Percentiles rank a stretch among this genome's conserved stretches.
phyloP scores from a whole-genome alignment of 768 basidiomycete genomes.

The Erythrobasidium yunnanense region DNA sequence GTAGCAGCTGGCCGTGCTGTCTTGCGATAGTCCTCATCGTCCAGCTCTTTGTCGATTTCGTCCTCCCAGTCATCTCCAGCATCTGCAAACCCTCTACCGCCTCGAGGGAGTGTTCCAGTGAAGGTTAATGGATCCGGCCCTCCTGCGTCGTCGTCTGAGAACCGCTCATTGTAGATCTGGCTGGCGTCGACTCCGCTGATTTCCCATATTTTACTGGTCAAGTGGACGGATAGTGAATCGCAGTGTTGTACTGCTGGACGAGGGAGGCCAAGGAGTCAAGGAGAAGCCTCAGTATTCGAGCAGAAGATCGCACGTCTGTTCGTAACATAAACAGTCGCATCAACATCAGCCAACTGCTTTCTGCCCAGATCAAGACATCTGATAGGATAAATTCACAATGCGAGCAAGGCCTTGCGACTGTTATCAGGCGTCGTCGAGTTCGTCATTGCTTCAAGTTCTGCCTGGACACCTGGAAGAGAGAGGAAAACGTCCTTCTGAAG shows the following conservation, averaged over 20 bases:
- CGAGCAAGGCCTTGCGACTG: too few relatives aligned
- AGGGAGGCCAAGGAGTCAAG: too few relatives aligned
- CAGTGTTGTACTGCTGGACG: too few relatives aligned
- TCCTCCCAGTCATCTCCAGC: constrained; percentile 80
- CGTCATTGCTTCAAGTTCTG: not conserved
- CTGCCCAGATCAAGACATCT: too few relatives aligned
- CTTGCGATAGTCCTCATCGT: constrained; percentile 39
- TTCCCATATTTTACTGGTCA: too few relatives aligned
- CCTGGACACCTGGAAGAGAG: not conserved
- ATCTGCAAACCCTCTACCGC: constrained; percentile 44
- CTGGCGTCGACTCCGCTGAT: constrained; percentile 32
- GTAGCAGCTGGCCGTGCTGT: constrained; percentile 8
- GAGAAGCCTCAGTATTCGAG: too few relatives aligned
- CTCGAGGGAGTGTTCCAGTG: not conserved
- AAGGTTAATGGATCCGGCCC: constrained; percentile 47
- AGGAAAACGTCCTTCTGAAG: not conserved
- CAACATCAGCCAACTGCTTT: too few relatives aligned
- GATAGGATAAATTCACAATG: too few relatives aligned
- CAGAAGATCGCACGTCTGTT: too few relatives aligned
- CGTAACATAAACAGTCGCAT: too few relatives aligned
- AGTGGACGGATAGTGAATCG: too few relatives aligned
- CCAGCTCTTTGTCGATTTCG: constrained; percentile 57
- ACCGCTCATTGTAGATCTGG: constrained; percentile 72
- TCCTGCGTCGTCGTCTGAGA: constrained; percentile 47
- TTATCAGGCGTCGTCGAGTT: too few relatives aligned